Base-by-base conservation (phyloP, 768 basidiomycete species). In the Tylopilus plumbeoviolaceoides region DNA sequence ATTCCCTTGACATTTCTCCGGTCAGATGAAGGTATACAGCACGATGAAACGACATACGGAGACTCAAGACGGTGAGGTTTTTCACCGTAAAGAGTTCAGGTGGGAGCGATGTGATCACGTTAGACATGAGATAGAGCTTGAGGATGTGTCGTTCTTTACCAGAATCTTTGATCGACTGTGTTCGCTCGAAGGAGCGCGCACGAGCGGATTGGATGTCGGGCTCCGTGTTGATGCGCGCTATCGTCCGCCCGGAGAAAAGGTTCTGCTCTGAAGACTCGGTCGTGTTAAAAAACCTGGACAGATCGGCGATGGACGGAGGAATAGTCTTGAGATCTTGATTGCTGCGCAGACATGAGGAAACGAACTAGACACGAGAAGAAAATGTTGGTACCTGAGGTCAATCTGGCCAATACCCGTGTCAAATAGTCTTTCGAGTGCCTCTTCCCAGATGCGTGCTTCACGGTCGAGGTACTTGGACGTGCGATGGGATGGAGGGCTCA, bases 11-110 rank as follows among this genome's bases (percentile, higher is more conserved):
- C 21, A 46, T 27, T 17, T 46, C 12, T 2, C 18, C 23, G 27
- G 35, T 38, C 14, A 46, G 48, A 47, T 18, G 44, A 47, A 36
- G 15, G 43, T 31, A 18, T 33, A 11, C 12, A 33, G 17, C 23
- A 23, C 5, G 23, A 30, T 1, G 20, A 21, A 3, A 39, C 17
- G 30, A 78, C 85, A 46, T 61, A 89, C 88, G 76, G 31, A 90
- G 65, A 48, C 78, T 81, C 0, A 91, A 72, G 2, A 87, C 75
- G 2, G 82, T 84, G 40, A 89, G 63, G 45, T 79, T 77, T 3
- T 77, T 66, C 36, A 89, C 64, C 3, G 63, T 65, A 61, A 87
- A 85, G 4, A 91, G 64, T 54, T 83, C 78, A 1, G 63, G 59
- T 5, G 88, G 88, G 5, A 91, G 65, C 10, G 58, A 64, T 0